phyloP scores from a whole-genome alignment of 805 yeast genomes.

The Groenewaldozyma tartarivorans region DNA sequence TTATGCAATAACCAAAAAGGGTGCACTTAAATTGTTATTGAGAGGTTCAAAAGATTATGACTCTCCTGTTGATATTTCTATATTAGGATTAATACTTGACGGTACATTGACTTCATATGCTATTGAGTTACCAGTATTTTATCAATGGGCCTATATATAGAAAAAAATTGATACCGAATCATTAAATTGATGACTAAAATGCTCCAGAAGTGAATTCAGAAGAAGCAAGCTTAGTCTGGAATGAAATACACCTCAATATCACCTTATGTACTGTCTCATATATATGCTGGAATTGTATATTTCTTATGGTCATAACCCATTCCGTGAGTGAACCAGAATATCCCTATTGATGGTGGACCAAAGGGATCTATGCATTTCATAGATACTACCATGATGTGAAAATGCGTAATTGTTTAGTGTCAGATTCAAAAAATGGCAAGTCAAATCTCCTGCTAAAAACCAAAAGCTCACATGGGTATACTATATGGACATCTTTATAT shows the following conservation, averaged over 20 bases:
- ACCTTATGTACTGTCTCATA: conserved; percentile 10
- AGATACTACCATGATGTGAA: no score
- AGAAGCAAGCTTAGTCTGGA: conserved; percentile 5
- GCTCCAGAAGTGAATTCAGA: background rate
- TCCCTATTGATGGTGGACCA: no score
- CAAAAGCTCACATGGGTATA: no score
- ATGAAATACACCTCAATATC: conserved; percentile 5
- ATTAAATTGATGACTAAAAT: conserved; percentile 6
- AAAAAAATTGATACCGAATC: conserved; percentile 8
- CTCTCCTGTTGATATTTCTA: conserved; percentile 8
- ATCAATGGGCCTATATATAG: conserved; percentile 8
- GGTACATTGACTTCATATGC: conserved; percentile 6
- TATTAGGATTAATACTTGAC: conserved; percentile 1
- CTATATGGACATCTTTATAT: no score
- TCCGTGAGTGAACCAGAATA: no score
- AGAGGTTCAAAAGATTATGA: conserved; percentile 6
- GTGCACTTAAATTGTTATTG: conserved; percentile 11
- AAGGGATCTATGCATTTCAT: no score
- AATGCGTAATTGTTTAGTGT: no score
- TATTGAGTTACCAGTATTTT: conserved; percentile 7
- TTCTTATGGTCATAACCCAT: no score
- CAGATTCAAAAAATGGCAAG: no score
- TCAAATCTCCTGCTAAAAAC: no score
- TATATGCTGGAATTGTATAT: no score
- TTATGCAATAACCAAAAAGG: conserved; percentile 7